Base-by-base conservation (phyloP, 257 asterid genomes). In the Nicotiana knightiana region DNA sequence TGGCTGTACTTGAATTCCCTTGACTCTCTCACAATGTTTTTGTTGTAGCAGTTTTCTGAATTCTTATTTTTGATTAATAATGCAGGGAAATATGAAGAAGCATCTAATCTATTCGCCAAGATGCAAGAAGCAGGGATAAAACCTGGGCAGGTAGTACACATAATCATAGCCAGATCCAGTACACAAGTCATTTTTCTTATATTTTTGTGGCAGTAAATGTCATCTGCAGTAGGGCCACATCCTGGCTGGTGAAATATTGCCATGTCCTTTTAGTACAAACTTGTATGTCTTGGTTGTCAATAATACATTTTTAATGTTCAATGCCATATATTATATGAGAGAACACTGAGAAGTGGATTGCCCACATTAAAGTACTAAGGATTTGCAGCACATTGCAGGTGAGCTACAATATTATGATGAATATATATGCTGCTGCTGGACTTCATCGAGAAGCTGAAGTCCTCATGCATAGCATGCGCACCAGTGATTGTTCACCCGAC, bases 121-220 rank as follows among this genome's bases (percentile, higher is more conserved):
- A 94, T 96, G 99, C 95, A 85, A 89, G 92, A 88, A 86, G 95
- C 90, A 90, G 97, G 97, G 86, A 93, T 96, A 85, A 87, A 84
- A 85, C 96, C 94, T 17, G 98, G 98, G 43, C 86, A 85, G 96
- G 99, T 95, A 88, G 21, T 17, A 92, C 81, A 16, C 55, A 54
- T 65, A 24, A 67, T 6, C 6, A 55, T 11, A 35, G 33, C 5
- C n/a, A 53, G 43, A 12, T 51, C 46, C 59, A 48, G 33, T 70
- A 35, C 28, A 70, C 9, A 67, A 68, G 26, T 75, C 63, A 75
- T 51, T 75, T 21, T 73, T 6, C 79, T 48, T 67, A 6, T 73
- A 48, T 8, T 70, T 73, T 73, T 24, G 79, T 18, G 79, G 79
- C 63, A 26, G 79, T 75, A 75, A 26, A 75, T 51, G 28, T 51